Percentiles rank a stretch among this genome's conserved stretches.
Evolutionary conservation across 2,329 filamentous ascomycete species (phyloP).

Genomic region (Aspergillus luchuensis): DNA sequence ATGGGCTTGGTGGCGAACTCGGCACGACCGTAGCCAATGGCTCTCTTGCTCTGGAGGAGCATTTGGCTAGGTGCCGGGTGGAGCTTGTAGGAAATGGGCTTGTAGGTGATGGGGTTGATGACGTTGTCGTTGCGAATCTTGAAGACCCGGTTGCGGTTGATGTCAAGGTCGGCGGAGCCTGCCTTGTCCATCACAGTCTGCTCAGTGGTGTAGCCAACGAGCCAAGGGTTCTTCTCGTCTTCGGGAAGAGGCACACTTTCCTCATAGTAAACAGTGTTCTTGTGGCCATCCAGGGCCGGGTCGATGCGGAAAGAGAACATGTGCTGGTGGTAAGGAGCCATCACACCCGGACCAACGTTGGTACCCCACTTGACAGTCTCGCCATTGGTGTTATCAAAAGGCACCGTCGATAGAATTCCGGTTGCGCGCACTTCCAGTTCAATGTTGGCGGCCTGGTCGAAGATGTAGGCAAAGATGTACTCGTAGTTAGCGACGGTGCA

Average conservation of each 20-base stretch:
- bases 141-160: conserved; percentile 55
- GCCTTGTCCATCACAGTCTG: conserved; percentile 53
- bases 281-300: conserved; percentile 61
- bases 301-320: conserved; percentile 70
- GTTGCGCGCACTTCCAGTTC: conserved; percentile 69
- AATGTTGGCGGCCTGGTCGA: conserved; percentile 70
- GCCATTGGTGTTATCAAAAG: conserved; percentile 62
- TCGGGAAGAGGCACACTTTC: conserved; percentile 64
- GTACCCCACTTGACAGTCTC: conserved; percentile 67
- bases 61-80: conserved; percentile 60
- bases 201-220: conserved; percentile 53
- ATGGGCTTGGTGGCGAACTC: conserved; percentile 59
- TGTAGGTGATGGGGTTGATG: conserved; percentile 57
- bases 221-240: conserved; percentile 53
- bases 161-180: conserved; percentile 52
- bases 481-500: conserved; percentile 74
- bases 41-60: conserved; percentile 54
- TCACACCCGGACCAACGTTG: conserved; percentile 68
- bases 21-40: conserved; percentile 53
- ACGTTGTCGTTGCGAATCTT: conserved; percentile 59
- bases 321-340: conserved; percentile 73
- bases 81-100: conserved; percentile 60
- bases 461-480: conserved; percentile 71
- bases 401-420: conserved; percentile 67
- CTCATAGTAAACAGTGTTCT: conserved; percentile 59